Percentiles rank a stretch among this genome's conserved stretches.
These are phyloP conservation scores for Aaosphaeria arxii DNA, from an alignment of 2,329 filamentous ascomycete species.

Conservation along the genomic window DNA sequence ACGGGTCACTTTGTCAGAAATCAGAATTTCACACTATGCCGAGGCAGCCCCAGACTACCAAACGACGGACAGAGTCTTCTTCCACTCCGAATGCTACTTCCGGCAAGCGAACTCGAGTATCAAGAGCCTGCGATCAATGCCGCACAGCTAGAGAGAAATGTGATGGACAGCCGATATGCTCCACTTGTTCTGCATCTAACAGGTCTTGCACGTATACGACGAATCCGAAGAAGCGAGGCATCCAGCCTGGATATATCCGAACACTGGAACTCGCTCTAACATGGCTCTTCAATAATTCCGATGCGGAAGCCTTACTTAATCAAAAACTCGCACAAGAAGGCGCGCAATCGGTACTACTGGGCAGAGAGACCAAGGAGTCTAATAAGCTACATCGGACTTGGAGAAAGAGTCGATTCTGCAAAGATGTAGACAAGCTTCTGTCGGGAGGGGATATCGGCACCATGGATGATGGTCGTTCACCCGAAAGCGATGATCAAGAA, in stretches of 20 bases:
- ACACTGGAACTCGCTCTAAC: conserved; percentile 68
- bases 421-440: conserved; percentile 61
- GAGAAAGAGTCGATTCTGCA: conserved; percentile 61
- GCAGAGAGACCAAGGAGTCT: conserved; percentile 51
- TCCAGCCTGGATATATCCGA: conserved; percentile 77
- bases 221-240: conserved; percentile 71
- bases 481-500: conserved; percentile 25
- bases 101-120: conserved; percentile 60
- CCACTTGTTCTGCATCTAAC: conserved; percentile 62
- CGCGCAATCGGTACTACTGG: conserved; percentile 48
- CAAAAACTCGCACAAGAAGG: conserved; percentile 51
- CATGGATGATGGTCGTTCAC: conserved; percentile 8
- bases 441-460: conserved; percentile 40
- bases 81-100: conserved; percentile 6
- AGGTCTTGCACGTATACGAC: conserved; percentile 69
- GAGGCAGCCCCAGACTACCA: conserved; percentile 17
- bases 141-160: conserved; percentile 68
- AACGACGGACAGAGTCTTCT: conserved; percentile 15
- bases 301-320: conserved; percentile 58
- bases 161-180: conserved; percentile 68
- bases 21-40: conserved; percentile 15
- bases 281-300: conserved; percentile 62
- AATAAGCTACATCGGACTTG: conserved; percentile 61
- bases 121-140: conserved; percentile 68
- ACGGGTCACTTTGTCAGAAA: no score